Percentiles rank a stretch among this genome's conserved stretches.
phyloP scores from a whole-genome alignment of 164 flowering plant species.

The Vitis rotundifolia region DNA sequence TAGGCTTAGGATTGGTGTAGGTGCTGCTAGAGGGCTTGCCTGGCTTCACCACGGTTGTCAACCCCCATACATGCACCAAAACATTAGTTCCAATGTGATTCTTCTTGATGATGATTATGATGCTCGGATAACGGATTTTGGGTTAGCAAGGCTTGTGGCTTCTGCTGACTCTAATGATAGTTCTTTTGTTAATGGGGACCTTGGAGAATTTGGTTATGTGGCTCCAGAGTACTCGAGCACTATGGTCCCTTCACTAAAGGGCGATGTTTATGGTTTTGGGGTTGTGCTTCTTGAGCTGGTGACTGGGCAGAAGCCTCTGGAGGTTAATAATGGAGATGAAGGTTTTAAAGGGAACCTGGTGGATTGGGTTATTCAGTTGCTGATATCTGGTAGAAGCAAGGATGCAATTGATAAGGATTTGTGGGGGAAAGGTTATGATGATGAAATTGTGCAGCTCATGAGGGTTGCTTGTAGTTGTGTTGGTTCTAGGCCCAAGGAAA shows the following conservation, averaged over 20 bases:
- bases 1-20: slow-evolving; percentile 57
- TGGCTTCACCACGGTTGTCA: slow-evolving; percentile 78
- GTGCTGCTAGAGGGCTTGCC: slow-evolving; percentile 67
- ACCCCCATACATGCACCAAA: slow-evolving; percentile 53
- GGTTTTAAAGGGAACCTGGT: slow-evolving; percentile 62
- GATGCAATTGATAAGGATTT: slow-evolving; percentile 52
- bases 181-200: slow-evolving; percentile 40
- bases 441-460: slow-evolving; percentile 52
- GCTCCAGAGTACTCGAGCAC: slow-evolving; percentile 70
- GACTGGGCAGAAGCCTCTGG: slow-evolving; percentile 65
- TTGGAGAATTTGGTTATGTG: slow-evolving; percentile 69
- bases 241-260: slow-evolving; percentile 57
- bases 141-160: slow-evolving; percentile 47
- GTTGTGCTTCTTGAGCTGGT: slow-evolving; percentile 65
- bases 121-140: slow-evolving; percentile 58
- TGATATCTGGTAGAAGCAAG: slow-evolving; percentile 33
- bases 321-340: slow-evolving; percentile 38
- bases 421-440: slow-evolving; percentile 53
- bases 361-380: slow-evolving; percentile 55
- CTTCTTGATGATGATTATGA: slow-evolving; percentile 70
- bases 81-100: slow-evolving; percentile 57
- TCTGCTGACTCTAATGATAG: slow-evolving; percentile 40
- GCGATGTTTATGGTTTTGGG: slow-evolving; percentile 74
- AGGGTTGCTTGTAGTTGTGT: slow-evolving; percentile 58
- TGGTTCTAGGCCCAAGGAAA: slow-evolving; percentile 61